These are phyloP conservation scores for Alectoria sarmentosa DNA, from an alignment of 495 filamentous ascomycete genomes.

Conservation along the genomic window DNA sequence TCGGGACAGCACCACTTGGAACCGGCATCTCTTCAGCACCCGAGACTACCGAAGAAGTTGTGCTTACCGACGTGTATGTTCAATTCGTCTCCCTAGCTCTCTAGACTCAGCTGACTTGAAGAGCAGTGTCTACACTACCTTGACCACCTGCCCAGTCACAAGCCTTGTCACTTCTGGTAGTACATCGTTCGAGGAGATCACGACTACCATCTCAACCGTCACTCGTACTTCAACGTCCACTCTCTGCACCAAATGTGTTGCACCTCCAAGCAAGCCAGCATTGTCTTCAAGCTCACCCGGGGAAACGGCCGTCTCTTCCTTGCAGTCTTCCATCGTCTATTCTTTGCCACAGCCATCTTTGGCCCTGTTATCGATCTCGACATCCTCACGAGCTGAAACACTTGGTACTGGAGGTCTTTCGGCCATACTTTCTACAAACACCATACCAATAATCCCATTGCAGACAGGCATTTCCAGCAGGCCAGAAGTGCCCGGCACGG, in stretches of 20 bases:
- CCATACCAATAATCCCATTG: not conserved
- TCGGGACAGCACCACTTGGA: not conserved
- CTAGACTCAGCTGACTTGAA: not conserved
- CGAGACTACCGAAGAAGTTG: constrained; percentile 4
- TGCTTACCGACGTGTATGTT: constrained; percentile 14
- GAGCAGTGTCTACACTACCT: constrained; percentile 16
- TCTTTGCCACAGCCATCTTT: not conserved
- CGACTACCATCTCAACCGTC: constrained; percentile 21
- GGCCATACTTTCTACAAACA: not conserved
- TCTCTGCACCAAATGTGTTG: constrained; percentile 24
- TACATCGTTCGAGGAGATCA: constrained; percentile 15
- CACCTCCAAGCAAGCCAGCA: constrained; percentile 18
- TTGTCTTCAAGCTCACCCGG: not conserved
- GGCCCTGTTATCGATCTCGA: not conserved
- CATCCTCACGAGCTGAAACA: not conserved
- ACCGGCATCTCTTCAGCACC: constrained; percentile 11
- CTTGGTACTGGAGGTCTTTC: not conserved
- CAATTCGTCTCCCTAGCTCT: not conserved
- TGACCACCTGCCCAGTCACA: constrained; percentile 26
- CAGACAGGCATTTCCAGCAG: constrained; percentile 2
- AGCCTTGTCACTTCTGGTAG: constrained; percentile 21
- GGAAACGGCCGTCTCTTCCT: not conserved
- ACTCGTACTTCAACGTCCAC: constrained; percentile 22
- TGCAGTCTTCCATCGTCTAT: not conserved
- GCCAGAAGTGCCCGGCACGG: constrained; percentile 5